Evolutionary conservation across 2,329 filamentous ascomycete species (phyloP), one percentile per base, ranked within the genome.

Genomic region (Raffaelea deltoideospora): DNA sequence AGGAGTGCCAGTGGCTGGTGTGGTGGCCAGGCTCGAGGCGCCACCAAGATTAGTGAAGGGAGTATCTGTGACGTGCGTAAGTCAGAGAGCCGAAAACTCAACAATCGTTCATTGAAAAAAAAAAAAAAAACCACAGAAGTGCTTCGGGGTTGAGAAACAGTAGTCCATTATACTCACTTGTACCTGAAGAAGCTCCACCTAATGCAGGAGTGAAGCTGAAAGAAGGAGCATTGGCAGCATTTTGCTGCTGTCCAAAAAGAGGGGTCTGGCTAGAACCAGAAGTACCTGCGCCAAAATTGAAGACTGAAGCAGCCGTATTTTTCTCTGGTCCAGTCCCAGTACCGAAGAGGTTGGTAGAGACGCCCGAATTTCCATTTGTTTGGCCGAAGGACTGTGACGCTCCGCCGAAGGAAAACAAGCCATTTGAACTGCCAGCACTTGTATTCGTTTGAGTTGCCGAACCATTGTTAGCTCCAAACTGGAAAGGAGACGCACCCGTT

Each of bases 11-110:
- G 61, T 64, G 45, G 67, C 67, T 42, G 70, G 70, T 45, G 70
- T 75, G 27, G 69, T 73, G 35, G 69, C 69, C 54, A 75, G 56
- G 53, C 70, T 75, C 41, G 70, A 75, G 46, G 68, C 68, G 47
- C 67, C 69, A 45, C 67, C 69, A 51, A 73, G 61, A 49, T 38
- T 41, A 35, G 63, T 66, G 46, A 68, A 65, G 43, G 67, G 65
- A 53, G 66, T 66, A 58, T 69, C 65, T 69, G 58, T 45, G 53
- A 11, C 6, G 21, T 17, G 20, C 8, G 28, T 6, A 15, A 17
- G 17, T 23, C 15, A 5, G 18, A 22, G n/a, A n/a, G n/a, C n/a
- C n/a, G n/a, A n/a, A n/a, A n/a, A n/a, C n/a, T n/a, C n/a, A n/a
- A n/a, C n/a, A n/a, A n/a, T n/a, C n/a, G n/a, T n/a, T n/a, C n/a